Conservation (phyloP, 2,329 filamentous ascomycete species). For the Stachybotrys echinatus region DNA sequence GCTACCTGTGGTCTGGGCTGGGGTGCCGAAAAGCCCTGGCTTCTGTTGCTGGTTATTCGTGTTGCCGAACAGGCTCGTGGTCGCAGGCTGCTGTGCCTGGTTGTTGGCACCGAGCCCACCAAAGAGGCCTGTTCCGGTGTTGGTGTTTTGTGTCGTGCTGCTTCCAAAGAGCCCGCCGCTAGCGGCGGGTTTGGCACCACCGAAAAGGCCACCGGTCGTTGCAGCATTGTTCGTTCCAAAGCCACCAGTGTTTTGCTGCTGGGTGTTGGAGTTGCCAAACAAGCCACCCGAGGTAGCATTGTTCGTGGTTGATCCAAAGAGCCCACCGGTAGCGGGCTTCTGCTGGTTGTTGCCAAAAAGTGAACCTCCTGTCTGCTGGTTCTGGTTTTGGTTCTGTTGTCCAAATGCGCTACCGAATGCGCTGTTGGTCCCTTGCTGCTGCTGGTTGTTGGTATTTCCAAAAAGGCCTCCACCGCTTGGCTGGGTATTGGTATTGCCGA, state of each 20-base stretch:
- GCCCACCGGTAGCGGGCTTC: slow-evolving; percentile 28
- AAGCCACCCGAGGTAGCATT: slow-evolving; percentile 33
- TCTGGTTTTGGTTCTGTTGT: slow-evolving; percentile 20
- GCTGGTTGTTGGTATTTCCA: slow-evolving; percentile 27
- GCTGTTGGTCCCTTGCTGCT: slow-evolving; percentile 18
- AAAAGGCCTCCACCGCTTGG: slow-evolving; percentile 37
- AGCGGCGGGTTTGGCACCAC: slow-evolving; percentile 26
- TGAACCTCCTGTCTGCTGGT: slow-evolving; percentile 27
- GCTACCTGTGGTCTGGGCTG: slow-evolving; percentile 37
- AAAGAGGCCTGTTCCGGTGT: slow-evolving; percentile 37
- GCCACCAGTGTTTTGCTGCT: slow-evolving; percentile 32
- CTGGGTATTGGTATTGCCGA: slow-evolving; percentile 30
- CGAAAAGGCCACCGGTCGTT: slow-evolving; percentile 32
- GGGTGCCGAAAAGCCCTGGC: slow-evolving; percentile 46
- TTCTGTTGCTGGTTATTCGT: slow-evolving; percentile 31
- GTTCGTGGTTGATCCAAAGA: slow-evolving; percentile 34
- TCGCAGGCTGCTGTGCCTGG: slow-evolving; percentile 28
- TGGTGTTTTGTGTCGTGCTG: slow-evolving; percentile 26
- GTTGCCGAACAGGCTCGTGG: slow-evolving; percentile 46
- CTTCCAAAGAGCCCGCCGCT: slow-evolving; percentile 31
- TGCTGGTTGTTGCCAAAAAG: slow-evolving; percentile 42
- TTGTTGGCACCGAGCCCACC: slow-evolving; percentile 32
- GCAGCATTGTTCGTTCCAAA: slow-evolving; percentile 24
- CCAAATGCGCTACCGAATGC: slow-evolving; percentile 31
- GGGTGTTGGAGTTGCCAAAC: slow-evolving; percentile 37